These are phyloP conservation scores for Parsonsia alboflavescens DNA, from an alignment of 257 asterid species.

Conservation along the genomic window DNA sequence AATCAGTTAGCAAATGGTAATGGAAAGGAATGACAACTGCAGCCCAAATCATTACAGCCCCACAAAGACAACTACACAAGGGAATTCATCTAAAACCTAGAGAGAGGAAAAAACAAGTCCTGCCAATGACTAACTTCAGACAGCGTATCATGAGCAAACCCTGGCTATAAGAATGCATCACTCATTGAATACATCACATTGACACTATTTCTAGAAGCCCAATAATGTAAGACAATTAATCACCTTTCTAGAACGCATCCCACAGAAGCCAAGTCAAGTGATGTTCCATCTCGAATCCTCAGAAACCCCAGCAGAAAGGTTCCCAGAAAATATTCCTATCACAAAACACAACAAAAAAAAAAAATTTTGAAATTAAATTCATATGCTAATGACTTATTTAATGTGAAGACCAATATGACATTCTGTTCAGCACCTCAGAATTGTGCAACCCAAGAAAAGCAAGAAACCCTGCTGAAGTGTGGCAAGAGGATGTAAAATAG, in stretches of 20 bases:
- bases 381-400: background rate
- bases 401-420: background rate
- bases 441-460: background rate
- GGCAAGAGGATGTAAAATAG: background rate
- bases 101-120: background rate
- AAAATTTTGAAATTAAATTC: slow-evolving; percentile 1
- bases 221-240: slow-evolving; percentile 2
- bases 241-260: slow-evolving; percentile 95
- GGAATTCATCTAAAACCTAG: background rate
- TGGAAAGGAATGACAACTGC: background rate
- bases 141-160: background rate
- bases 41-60: background rate
- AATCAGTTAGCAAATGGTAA: slow-evolving; percentile 11
- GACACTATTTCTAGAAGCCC: background rate
- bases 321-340: slow-evolving; percentile 83
- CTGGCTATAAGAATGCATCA: background rate
- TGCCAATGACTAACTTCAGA: background rate
- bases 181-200: background rate
- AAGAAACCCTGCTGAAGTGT: background rate
- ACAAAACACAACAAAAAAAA: slow-evolving; percentile 12
- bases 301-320: slow-evolving; percentile 70
- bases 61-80: background rate
- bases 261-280: slow-evolving; percentile 90
- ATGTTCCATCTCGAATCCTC: slow-evolving; percentile 82
- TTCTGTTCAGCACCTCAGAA: background rate